Percentiles rank a stretch among this genome's conserved stretches.
Conservation (phyloP, 2,329 filamentous ascomycete genomes). For the Nannizziopsis barbatae region DNA sequence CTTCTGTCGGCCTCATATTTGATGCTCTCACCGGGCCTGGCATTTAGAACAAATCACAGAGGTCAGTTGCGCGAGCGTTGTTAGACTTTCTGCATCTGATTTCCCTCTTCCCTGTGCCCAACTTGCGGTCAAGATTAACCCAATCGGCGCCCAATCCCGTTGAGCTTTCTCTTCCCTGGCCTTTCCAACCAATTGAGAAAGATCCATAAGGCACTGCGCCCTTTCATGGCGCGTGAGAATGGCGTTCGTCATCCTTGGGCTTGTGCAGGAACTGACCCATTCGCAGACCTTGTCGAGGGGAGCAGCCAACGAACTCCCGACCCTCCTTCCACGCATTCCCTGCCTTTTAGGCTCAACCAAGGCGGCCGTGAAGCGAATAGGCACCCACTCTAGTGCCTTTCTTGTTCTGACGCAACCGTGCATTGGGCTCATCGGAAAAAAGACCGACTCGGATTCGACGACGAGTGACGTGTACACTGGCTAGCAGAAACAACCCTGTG, state of each 20-base stretch:
- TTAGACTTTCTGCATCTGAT: conserved; percentile 6
- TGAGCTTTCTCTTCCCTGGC: background rate
- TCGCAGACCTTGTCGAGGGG: conserved; percentile 8
- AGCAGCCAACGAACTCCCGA: conserved; percentile 3
- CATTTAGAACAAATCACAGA: conserved; percentile 1
- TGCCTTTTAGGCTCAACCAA: conserved; percentile 11
- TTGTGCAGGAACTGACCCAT: conserved; percentile 10
- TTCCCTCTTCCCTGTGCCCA: conserved; percentile 9
- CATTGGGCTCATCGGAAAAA: conserved; percentile 14
- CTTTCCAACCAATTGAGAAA: conserved; percentile 3
- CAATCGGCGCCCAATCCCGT: conserved; percentile 9
- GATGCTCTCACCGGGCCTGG: background rate
- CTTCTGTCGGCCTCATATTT: background rate
- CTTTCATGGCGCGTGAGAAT: conserved; percentile 2
- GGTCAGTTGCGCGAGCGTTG: conserved; percentile 3
- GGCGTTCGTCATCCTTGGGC: conserved; percentile 4
- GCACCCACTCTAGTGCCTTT: background rate
- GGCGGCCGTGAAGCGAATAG: conserved; percentile 15
- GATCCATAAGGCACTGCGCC: background rate
- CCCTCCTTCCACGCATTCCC: conserved; percentile 2
- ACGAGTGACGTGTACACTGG: conserved; percentile 36
- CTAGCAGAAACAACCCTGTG: conserved; percentile 30
- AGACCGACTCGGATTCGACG: conserved; percentile 9
- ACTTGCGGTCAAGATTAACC: conserved; percentile 14
- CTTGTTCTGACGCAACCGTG: conserved; percentile 11